phyloP scores from a whole-genome alignment of 179 eudicot species.

The Spergularia azorica region DNA sequence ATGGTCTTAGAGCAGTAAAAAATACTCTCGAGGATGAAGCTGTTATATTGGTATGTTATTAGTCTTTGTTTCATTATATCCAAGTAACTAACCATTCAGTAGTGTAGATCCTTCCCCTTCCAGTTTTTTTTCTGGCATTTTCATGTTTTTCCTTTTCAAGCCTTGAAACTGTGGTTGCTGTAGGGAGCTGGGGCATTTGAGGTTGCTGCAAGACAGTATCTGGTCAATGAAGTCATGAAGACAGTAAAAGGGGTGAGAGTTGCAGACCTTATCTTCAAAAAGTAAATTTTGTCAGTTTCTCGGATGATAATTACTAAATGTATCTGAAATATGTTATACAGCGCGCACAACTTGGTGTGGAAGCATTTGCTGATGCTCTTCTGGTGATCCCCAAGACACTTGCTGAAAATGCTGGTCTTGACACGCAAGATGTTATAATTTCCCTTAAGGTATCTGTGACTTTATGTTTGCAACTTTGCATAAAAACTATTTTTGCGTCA shows the following conservation, averaged over 20 bases:
- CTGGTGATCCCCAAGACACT: constrained; percentile 91
- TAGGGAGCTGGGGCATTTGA: constrained; percentile 99
- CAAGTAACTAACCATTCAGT: neutral
- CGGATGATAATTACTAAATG: neutral
- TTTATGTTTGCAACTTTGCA: neutral
- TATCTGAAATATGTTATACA: constrained; percentile 32
- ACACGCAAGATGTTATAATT: constrained; percentile 87
- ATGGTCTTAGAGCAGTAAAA: constrained; percentile 92
- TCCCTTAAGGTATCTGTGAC: constrained; percentile 57
- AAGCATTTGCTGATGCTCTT: constrained; percentile 96
- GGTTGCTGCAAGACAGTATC: constrained; percentile 91
- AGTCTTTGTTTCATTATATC: neutral
- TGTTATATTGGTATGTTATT: constrained; percentile 61
- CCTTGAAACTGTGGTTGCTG: neutral
- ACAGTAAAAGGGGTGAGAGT: constrained; percentile 84
- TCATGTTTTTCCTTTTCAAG: neutral
- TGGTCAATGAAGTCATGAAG: constrained; percentile 85
- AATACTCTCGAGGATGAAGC: constrained; percentile 95
- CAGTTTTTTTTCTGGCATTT: neutral
- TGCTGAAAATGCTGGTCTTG: constrained; percentile 94
- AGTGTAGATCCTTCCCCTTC: neutral
- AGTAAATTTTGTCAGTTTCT: neutral
- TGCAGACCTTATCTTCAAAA: neutral
- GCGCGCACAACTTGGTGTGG: constrained; percentile 95
- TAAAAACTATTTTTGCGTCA: neutral